These are phyloP conservation scores for Omphalotus guepiniiformis DNA, from an alignment of 768 basidiomycete genomes.

Conservation along the genomic window DNA sequence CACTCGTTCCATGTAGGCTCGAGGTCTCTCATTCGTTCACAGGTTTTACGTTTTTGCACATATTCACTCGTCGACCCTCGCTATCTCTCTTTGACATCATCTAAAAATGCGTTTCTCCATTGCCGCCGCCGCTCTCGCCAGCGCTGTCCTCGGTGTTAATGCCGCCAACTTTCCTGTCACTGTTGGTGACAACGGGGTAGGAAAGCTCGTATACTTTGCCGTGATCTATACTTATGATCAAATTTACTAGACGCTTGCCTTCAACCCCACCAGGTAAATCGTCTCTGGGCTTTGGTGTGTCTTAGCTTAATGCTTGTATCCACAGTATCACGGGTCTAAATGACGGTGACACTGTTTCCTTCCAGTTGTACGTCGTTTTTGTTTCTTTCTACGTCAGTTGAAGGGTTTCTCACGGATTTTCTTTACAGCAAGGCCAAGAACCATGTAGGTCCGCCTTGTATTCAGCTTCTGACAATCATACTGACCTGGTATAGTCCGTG, in stretches of 20 bases:
- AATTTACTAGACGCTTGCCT: conserved; percentile 21
- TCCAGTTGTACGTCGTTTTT: conserved; percentile 43
- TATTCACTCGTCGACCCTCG: conserved; percentile 10
- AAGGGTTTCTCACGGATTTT: background rate
- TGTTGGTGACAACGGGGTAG: conserved; percentile 37
- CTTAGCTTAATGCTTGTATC: background rate
- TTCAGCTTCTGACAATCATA: background rate
- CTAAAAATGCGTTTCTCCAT: conserved; percentile 50
- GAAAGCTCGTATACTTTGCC: conserved; percentile 17
- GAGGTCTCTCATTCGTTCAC: conserved; percentile 20
- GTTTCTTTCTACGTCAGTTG: background rate
- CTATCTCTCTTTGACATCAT: conserved; percentile 15
- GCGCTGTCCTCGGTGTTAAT: conserved; percentile 33
- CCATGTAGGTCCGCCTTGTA: conserved; percentile 27
- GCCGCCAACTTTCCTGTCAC: conserved; percentile 32
- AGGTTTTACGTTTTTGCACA: background rate
- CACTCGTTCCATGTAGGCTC: conserved; percentile 26
- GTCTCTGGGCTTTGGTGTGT: background rate
- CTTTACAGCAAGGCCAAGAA: conserved; percentile 36
- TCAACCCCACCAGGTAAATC: conserved; percentile 27
- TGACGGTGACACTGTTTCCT: conserved; percentile 44
- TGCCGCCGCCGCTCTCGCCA: conserved; percentile 35
- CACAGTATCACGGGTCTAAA: conserved; percentile 31
- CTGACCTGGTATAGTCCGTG: conserved; percentile 35
- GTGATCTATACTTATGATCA: background rate